A percentile compares a stretch with the other conserved stretches of the same genome.
phyloP scores from a whole-genome alignment of 2,329 filamentous ascomycete genomes.

The Fusarium anguioides region DNA sequence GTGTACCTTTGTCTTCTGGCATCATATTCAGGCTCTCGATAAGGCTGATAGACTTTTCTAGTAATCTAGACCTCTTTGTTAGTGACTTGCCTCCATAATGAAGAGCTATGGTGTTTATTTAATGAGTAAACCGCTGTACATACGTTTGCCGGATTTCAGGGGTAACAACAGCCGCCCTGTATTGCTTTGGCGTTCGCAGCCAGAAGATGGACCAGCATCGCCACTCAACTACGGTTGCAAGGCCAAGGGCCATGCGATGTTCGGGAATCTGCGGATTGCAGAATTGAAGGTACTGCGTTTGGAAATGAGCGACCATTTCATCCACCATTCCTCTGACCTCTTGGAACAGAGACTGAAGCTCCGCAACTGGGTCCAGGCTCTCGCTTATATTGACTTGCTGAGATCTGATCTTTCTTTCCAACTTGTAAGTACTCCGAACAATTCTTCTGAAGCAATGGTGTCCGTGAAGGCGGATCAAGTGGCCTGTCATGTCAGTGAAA shows the following conservation, averaged over 20 bases:
- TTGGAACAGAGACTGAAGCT: not conserved
- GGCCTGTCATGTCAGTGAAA: not conserved
- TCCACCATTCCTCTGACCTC: not conserved
- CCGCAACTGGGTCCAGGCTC: not conserved
- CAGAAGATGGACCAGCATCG: constrained; percentile 7
- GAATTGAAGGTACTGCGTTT: not conserved
- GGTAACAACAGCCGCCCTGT: not conserved
- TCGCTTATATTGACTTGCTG: not conserved
- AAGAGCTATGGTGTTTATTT: too few relatives aligned
- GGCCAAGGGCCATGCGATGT: not conserved
- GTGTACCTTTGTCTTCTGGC: not conserved
- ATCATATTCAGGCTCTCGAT: not conserved
- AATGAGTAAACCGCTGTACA: not conserved
- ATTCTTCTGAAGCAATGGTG: constrained; percentile 3
- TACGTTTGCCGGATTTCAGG: constrained; percentile 1
- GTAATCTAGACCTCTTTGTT: not conserved
- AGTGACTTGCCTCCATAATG: not conserved
- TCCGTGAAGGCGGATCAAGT: not conserved
- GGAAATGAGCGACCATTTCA: not conserved
- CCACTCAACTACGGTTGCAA: not conserved
- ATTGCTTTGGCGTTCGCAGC: not conserved
- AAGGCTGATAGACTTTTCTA: not conserved
- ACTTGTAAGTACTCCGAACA: not conserved
- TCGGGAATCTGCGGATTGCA: not conserved
- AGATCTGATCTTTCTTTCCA: not conserved